Base-by-base conservation (phyloP, 1,284 basidiomycete species). In the Tilletia horrida region DNA sequence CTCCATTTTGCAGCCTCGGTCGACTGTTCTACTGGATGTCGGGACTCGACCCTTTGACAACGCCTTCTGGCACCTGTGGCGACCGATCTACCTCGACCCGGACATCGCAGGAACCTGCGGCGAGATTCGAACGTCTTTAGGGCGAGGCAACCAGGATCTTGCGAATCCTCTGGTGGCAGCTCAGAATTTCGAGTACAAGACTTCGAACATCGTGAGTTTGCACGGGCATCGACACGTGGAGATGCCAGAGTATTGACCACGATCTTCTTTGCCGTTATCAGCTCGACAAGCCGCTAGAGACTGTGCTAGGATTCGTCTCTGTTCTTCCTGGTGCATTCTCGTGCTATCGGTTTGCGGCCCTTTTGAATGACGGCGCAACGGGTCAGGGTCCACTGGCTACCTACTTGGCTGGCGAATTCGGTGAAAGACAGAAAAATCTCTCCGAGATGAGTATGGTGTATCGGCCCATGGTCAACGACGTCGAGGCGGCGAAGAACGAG, bases 251-350 rank as follows among this genome's bases (percentile, higher is more conserved):
- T n/a, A n/a, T n/a, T n/a, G n/a, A n/a, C n/a, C n/a, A n/a, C n/a
- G n/a, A n/a, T n/a, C n/a, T n/a, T n/a, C n/a, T n/a, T 21, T n/a
- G 18, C 18, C 18, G 7, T 40, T 35, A 29, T 3, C 27, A 55
- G 31, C 50, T 66, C 44, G 65, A 66, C 52, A 66, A 66, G 35
- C 47, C 55, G 6, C 65, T 66, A 18, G 65, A 66, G 40, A 55
- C 55, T n/a, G 47, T 55, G 21, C 29, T 66, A n/a, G 65, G 65
- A 4, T 66, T 66, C 42, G 42, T 66, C 42, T 50, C 47, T 27
- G 65, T 66, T n/a, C 65, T 66, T 18, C 65, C 65, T n/a, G 65
- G 65, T 3, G 65, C 65, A 29, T 66, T 66, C 61, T 66, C 65
- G 16, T 31, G 47, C 29, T 66, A 66, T 18, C 65, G 65, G 27